These are phyloP conservation scores for Ogataea minuta DNA, from an alignment of 805 yeast species.

Conservation along the genomic window DNA sequence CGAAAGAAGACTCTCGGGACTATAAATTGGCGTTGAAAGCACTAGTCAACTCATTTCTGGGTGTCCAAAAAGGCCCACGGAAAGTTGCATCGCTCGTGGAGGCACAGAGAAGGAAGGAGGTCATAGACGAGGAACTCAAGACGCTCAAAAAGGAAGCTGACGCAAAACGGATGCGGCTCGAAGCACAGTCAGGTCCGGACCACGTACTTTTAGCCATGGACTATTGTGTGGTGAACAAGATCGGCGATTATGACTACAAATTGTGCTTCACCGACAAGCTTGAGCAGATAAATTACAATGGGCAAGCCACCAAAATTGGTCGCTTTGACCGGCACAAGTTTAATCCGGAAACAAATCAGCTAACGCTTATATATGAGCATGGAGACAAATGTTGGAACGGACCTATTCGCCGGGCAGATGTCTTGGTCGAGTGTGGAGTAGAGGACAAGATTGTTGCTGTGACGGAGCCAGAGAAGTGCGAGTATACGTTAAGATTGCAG, in stretches of 20 bases:
- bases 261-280: conserved; percentile 57
- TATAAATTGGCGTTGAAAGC: conserved; percentile 7
- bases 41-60: conserved; percentile 24
- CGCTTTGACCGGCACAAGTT: conserved; percentile 22
- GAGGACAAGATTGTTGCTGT: conserved; percentile 57
- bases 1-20: background rate
- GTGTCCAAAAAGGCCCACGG: conserved; percentile 12
- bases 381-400: conserved; percentile 97
- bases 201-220: conserved; percentile 60
- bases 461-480: conserved; percentile 87
- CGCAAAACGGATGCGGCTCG: conserved; percentile 10
- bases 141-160: conserved; percentile 17
- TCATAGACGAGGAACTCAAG: conserved; percentile 24
- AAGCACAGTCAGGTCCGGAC: conserved; percentile 51
- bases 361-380: conserved; percentile 38
- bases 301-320: conserved; percentile 54
- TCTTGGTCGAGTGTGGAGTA: conserved; percentile 66
- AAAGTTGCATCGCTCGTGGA: conserved; percentile 8
- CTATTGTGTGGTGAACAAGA: conserved; percentile 42
- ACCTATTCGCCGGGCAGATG: conserved; percentile 70
- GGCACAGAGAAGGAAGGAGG: conserved; percentile 10
- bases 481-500: conserved; percentile 53
- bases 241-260: conserved; percentile 72
- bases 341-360: conserved; percentile 14
- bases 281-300: conserved; percentile 50